Evolutionary conservation across 345 rosid genomes (phyloP), one percentile per base, ranked within the genome.

Genomic region (Gossypium anomalum): DNA sequence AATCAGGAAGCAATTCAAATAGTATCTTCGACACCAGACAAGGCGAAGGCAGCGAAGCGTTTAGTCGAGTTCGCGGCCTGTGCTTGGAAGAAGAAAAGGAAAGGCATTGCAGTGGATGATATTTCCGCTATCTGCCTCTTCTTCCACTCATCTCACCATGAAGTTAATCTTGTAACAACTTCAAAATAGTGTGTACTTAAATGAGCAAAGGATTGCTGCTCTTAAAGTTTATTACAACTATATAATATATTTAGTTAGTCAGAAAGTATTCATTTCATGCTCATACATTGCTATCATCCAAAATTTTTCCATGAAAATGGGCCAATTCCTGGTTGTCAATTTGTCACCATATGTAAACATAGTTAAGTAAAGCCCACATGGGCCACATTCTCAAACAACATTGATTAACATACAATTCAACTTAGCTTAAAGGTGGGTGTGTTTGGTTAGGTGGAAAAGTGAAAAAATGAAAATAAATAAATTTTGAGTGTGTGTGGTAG

Each of bases 111-210:
- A 0, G 83, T 82, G 97, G 98, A 94, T 81, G 98, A 94, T 78
- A 91, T 94, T 71, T 89, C 98, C 66, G 98, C 97, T 38, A 81
- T 92, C 67, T 94, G 98, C 81, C 88, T 94, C 60, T 94, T 89
- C 89, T 86, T 94, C 71, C 90, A 89, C 77, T 72, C 93, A 61
- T 69, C 80, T 67, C 74, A 79, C 0, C 78, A 52, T 53, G 27
- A 76, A 74, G 67, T 62, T 72, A 66, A 67, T 27, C 23, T 68
- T 61, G 80, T 52, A 44, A 10, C 72, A 16, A 48, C 74, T 4
- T 69, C 74, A 9, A 64, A 77, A 78, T 77, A 78, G 77, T 34
- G 7, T 5, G 41, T 47, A 70, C 14, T 76, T 68, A 75, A 65
- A 51, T 68, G 41, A 38, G 63, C 69, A 2, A 48, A 48, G 41